Base-by-base conservation (phyloP, 2,329 filamentous ascomycete species). In the Epichloe aotearoae region DNA sequence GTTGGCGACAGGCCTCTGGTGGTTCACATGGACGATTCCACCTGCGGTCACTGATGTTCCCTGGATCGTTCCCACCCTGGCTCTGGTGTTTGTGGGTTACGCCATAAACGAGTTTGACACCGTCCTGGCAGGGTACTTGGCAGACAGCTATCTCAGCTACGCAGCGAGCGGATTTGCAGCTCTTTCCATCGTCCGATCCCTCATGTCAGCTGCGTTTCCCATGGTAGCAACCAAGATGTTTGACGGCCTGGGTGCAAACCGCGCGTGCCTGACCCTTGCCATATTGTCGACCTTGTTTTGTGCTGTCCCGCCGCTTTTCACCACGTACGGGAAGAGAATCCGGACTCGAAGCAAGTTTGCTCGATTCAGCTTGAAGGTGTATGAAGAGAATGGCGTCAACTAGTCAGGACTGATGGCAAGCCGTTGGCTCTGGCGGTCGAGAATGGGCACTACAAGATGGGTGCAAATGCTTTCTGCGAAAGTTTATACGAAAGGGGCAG, bases 71-170 rank as follows among this genome's bases (percentile, higher is more conserved):
- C 47, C 47, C 14, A 42, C 47, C 10, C 26, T 49, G 26, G 37
- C 47, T 10, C 47, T 49, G 15, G 47, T 49, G 11, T 14, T 23
- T 5, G 39, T 49, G 17, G 47, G 47, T 11, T 49, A 20, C 19
- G 47, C 47, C 19, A 38, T 49, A 15, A 49, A 49, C 17, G 47
- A 49, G 47, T 39, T 49, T 7, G 47, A 40, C 39, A 41, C 37
- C 17, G 26, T 42, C 12, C 26, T 49, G 19, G 30, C 37, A 7
- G 47, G 47, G 10, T 49, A 49, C 37, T 26, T 49, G 15, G 37
- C 47, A 20, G 47, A 49, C 39, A 41, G 37, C 39, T 49, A 49
- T 14, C 47, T 49, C 38, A 19, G 37, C 23, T 49, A 41, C 47
- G 26, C 37, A 8, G 47, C 47, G n/a, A 41, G 37, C n/a, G 47